Conservation (phyloP, 306 rosid species). For the Glycyrrhiza uralensis region DNA sequence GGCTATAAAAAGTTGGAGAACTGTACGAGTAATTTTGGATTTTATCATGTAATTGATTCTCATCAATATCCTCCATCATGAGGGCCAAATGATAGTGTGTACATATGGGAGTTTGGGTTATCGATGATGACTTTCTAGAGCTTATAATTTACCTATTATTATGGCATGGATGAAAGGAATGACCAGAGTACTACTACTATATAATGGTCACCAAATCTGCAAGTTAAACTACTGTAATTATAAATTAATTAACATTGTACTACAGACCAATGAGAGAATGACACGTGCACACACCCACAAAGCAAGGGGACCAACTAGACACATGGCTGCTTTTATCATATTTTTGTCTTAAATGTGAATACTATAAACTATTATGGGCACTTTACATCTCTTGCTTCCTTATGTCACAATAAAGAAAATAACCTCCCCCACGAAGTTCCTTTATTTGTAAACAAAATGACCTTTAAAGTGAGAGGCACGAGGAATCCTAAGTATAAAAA, state of each 20-base stretch:
- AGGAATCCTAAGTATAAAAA: constrained; percentile 74
- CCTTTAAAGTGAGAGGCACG: constrained; percentile 45
- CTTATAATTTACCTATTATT: constrained; percentile 53
- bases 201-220: constrained; percentile 15
- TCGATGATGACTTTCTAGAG: constrained; percentile 38
- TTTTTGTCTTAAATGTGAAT: constrained; percentile 31
- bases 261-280: neutral
- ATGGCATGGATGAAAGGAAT: constrained; percentile 30
- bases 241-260: constrained; percentile 6
- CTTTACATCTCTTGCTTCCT: constrained; percentile 12
- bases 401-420: constrained; percentile 27
- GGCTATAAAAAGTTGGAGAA: constrained; percentile 35
- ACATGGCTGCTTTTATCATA: constrained; percentile 14
- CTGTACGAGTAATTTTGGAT: constrained; percentile 40
- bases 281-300: constrained; percentile 5
- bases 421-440: constrained; percentile 23
- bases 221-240: constrained; percentile 21
- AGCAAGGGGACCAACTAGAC: constrained; percentile 9
- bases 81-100: constrained; percentile 16
- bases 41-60: constrained; percentile 37
- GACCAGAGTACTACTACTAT: neutral
- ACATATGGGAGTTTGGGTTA: constrained; percentile 36
- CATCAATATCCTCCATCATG: constrained; percentile 45
- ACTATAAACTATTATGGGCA: constrained; percentile 5
- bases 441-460: constrained; percentile 38